Base-by-base conservation (phyloP, 495 filamentous ascomycete genomes). In the Daldinia loculata region DNA sequence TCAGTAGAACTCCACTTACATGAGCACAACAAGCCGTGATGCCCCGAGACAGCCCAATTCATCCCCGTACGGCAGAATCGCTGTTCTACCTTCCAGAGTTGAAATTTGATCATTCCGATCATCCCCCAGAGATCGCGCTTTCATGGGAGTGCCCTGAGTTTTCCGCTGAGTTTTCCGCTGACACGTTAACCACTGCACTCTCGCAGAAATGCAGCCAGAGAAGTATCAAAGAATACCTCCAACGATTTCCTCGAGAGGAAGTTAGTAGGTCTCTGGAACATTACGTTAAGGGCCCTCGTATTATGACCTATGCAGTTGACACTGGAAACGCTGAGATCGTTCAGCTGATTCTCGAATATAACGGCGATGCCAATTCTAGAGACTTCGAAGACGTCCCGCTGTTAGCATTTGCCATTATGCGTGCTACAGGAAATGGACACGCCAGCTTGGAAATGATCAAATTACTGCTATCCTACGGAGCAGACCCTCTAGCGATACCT, bases 301-400 rank as follows among this genome's bases (percentile, higher is more conserved):
- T 58, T 11, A 66, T 64, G 45, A 36, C 51, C 34, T 61, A 57
- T 22, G 75, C 69, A 26, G 26, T 70, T 32, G 56, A 63, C 27
- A 56, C 36, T 6, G 61, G 34, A 8, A 63, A 61, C 51, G 14
- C 56, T 17, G 48, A 63, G 3, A 29, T 74, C 29, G 63, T 67
- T 14, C 27, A 65, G 27, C 38, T 74, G 8, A 53, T 74, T 7
- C 39, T 61, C 5, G 27, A 55, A n/a, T 63, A 59, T 29, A 68
- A 71, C 1, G 68, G 62, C n/a, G 50, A 72, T 2, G 59, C 58
- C 30, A 61, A 70, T 30, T 51, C 15, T 5, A 30, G 3, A 6
- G 59, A 67, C n/a, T 36, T 57, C 56, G 32, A 4, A 19, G 29
- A 38, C 6, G 41, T 61, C 27, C 41, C 39, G 2, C 15, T 52